Percentiles rank a stretch among this genome's conserved stretches.
These are phyloP conservation scores for Myriosclerotinia scirpicola DNA, from an alignment of 2,329 filamentous ascomycete genomes.

Conservation along the genomic window DNA sequence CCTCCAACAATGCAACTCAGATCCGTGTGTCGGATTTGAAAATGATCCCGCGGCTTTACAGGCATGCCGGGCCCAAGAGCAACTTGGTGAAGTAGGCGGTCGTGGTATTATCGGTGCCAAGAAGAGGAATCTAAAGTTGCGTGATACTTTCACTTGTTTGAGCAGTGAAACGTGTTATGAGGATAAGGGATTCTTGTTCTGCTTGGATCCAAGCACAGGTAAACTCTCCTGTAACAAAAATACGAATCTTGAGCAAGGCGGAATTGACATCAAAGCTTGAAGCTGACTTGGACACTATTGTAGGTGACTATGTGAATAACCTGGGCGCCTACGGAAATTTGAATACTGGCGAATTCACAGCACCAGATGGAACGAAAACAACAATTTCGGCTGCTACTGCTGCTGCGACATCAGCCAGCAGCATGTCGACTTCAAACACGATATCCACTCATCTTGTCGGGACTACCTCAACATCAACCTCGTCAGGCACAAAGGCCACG, in stretches of 20 bases:
- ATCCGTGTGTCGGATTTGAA: not conserved
- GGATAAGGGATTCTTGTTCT: slow-evolving; percentile 7
- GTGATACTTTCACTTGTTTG: not conserved
- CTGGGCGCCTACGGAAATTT: not conserved
- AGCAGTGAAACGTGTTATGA: not conserved
- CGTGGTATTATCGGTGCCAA: not conserved
- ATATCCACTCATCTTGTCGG: too few species aligned
- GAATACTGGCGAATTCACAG: not conserved
- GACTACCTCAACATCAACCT: too few species aligned
- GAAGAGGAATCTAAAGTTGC: not conserved
- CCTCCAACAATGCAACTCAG: slow-evolving; percentile 2
- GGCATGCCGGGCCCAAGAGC: not conserved
- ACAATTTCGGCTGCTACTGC: not conserved
- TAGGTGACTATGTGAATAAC: not conserved
- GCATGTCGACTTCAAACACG: not conserved
- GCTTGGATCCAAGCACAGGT: not conserved
- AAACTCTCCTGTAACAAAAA: not conserved
- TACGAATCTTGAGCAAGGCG: too few species aligned
- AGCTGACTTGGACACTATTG: not conserved
- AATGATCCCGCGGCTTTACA: not conserved
- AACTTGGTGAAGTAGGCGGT: not conserved
- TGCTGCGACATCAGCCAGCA: not conserved
- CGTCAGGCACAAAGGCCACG: not conserved
- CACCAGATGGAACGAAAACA: not conserved
- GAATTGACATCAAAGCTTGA: not conserved